phyloP scores from a whole-genome alignment of 208 protist genomes.

The Trypanosoma grayi region DNA sequence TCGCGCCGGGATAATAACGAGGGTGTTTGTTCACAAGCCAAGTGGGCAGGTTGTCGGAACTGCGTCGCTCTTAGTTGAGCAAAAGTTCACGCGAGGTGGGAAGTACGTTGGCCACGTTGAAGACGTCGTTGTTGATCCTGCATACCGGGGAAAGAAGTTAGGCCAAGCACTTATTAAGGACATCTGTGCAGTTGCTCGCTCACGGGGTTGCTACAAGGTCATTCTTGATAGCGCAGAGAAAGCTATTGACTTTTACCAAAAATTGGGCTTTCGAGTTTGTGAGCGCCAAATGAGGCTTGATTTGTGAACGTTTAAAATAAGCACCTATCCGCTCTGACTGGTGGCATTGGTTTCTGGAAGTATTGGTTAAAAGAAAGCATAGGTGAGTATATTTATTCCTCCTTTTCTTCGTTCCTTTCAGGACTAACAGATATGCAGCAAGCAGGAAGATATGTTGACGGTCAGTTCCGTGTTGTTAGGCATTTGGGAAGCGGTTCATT shows the following conservation, averaged over 20 bases:
- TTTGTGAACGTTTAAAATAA: conserved; percentile 3
- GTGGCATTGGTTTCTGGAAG: not conserved
- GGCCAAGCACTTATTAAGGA: conserved; percentile 48
- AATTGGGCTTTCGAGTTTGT: conserved; percentile 51
- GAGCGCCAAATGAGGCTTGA: conserved; percentile 79
- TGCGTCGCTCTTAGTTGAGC: conserved; percentile 79
- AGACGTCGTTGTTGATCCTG: conserved; percentile 76
- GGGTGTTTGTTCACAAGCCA: conserved; percentile 42
- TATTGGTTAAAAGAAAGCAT: not conserved
- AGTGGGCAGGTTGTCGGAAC: conserved; percentile 48
- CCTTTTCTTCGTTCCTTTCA: not conserved
- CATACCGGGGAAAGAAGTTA: conserved; percentile 50
- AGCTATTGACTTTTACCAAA: conserved; percentile 55
- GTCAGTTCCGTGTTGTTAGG: conserved; percentile 16
- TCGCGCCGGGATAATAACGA: conserved; percentile 46
- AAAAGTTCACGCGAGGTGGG: conserved; percentile 69
- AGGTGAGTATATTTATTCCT: not conserved
- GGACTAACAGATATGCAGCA: conserved; percentile 8
- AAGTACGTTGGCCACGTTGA: conserved; percentile 81
- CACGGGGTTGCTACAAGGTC: conserved; percentile 78
- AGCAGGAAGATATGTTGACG: not conserved
- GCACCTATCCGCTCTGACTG: not conserved
- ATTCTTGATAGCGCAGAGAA: conserved; percentile 75
- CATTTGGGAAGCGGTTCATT: conserved; percentile 45
- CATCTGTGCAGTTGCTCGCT: conserved; percentile 39